A percentile compares a stretch with the other conserved stretches of the same genome.
Evolutionary conservation across 139 green algal genomes (phyloP).

Genomic region (Coelastrella sp.): DNA sequence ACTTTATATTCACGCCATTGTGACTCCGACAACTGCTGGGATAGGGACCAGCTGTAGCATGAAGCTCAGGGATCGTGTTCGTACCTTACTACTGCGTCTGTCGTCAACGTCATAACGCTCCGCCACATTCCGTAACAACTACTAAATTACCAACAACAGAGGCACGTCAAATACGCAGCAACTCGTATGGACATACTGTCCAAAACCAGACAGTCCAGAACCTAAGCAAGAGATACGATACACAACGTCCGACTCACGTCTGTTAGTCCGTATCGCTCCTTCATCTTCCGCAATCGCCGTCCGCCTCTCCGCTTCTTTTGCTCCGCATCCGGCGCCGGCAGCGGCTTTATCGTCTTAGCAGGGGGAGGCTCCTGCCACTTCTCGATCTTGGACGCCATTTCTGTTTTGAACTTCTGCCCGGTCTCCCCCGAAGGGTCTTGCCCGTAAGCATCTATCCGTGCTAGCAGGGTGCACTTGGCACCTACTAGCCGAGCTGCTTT

Average conservation of each 20-base stretch:
- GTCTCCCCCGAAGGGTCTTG: constrained; percentile 63
- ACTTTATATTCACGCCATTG: no score
- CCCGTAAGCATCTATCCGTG: constrained; percentile 93
- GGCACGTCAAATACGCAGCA: no score
- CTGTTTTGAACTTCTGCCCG: constrained; percentile 47
- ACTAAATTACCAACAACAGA: no score
- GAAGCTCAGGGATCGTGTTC: no score
- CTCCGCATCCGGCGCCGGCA: constrained; percentile 91
- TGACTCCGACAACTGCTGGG: no score
- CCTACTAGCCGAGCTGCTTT: constrained; percentile 87
- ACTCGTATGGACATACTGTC: no score
- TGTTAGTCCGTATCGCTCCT: constrained; percentile 92
- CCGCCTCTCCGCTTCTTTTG: constrained; percentile 94
- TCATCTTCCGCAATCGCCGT: constrained; percentile 91
- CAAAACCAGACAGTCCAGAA: no score
- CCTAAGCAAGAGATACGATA: neutral
- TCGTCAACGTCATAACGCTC: no score
- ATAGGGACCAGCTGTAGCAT: no score
- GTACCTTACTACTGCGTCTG: no score
- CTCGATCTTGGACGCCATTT: constrained; percentile 88
- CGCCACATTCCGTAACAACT: no score
- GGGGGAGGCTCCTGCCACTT: constrained; percentile 99
- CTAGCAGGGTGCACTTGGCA: constrained; percentile 94
- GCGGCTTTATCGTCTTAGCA: constrained; percentile 90
- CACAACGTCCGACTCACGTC: constrained; percentile 51